Percentiles rank a stretch among this genome's conserved stretches.
Conservation (phyloP, 495 filamentous ascomycete genomes). For the Aspergillus baeticus region DNA sequence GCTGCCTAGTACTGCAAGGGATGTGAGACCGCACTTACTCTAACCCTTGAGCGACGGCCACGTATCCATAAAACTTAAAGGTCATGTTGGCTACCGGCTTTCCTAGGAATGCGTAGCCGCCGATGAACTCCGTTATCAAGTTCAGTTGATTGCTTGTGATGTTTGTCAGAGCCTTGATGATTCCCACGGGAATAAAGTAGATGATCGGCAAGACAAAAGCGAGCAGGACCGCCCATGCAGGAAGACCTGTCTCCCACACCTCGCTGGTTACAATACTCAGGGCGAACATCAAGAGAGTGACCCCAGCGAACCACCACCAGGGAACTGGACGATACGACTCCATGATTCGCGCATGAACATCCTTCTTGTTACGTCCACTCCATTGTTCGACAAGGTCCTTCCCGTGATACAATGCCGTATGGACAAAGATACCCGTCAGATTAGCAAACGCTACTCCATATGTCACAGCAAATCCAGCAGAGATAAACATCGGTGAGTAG, state of each 20-base stretch:
- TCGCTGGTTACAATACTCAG: slow-evolving; percentile 63
- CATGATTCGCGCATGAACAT: slow-evolving; percentile 47
- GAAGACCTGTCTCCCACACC: slow-evolving; percentile 62
- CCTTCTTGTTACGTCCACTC: slow-evolving; percentile 56
- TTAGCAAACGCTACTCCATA: slow-evolving; percentile 74
- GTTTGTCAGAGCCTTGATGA: slow-evolving; percentile 64
- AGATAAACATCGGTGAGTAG: slow-evolving; percentile 50
- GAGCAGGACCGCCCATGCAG: slow-evolving; percentile 68
- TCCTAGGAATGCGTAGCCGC: slow-evolving; percentile 69
- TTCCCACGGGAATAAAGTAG: slow-evolving; percentile 47
- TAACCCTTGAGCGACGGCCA: slow-evolving; percentile 56
- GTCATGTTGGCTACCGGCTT: slow-evolving; percentile 67
- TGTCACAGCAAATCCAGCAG: slow-evolving; percentile 47
- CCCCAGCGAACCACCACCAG: slow-evolving; percentile 43
- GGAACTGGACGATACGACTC: slow-evolving; percentile 34
- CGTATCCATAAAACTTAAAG: slow-evolving; percentile 76
- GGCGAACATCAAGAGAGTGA: slow-evolving; percentile 51
- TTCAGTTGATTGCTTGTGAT: slow-evolving; percentile 66
- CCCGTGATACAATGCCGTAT: slow-evolving; percentile 64
- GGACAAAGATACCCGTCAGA: slow-evolving; percentile 62
- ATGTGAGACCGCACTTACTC: slow-evolving; percentile 32
- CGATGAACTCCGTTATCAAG: slow-evolving; percentile 69
- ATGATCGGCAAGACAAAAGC: slow-evolving; percentile 47
- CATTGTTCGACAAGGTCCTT: slow-evolving; percentile 61
- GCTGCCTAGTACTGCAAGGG: background rate